These are phyloP conservation scores for Exserohilum rostratum DNA, from an alignment of 2,329 filamentous ascomycete species.

Conservation along the genomic window DNA sequence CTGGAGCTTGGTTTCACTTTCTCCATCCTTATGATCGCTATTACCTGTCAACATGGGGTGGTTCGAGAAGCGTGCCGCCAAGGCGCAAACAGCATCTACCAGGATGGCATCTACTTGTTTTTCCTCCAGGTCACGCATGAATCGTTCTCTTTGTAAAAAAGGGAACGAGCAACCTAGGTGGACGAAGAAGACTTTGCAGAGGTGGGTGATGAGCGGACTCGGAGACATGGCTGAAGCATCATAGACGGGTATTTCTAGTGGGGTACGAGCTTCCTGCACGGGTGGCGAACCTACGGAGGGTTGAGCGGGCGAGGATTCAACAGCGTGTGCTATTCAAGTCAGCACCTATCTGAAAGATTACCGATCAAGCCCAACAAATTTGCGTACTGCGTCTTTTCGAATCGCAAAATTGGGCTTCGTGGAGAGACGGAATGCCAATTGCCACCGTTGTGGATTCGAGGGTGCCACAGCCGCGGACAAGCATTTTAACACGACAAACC, in stretches of 20 bases:
- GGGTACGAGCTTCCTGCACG: conserved; percentile 50
- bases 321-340: conserved; percentile 24
- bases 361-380: neutral
- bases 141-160: conserved; percentile 75
- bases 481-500: neutral
- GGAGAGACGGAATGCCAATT: neutral
- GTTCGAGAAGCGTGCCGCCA: conserved; percentile 79
- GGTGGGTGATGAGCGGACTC: conserved; percentile 74
- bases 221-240: conserved; percentile 75
- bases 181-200: conserved; percentile 80
- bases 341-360: neutral
- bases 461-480: neutral
- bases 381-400: neutral
- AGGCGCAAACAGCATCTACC: conserved; percentile 82
- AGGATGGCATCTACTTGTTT: conserved; percentile 83
- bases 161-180: conserved; percentile 87
- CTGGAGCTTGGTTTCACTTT: conserved; percentile 32
- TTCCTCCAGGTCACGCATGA: conserved; percentile 76
- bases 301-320: conserved; percentile 46
- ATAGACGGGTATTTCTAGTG: conserved; percentile 68
- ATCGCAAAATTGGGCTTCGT: neutral
- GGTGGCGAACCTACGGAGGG: conserved; percentile 37
- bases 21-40: conserved; percentile 53
- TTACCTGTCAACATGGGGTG: conserved; percentile 59
- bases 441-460: neutral